Evolutionary conservation across 2,329 filamentous ascomycete genomes (phyloP), one percentile per base, ranked within the genome.

Genomic region (Trichoderma hamatum): DNA sequence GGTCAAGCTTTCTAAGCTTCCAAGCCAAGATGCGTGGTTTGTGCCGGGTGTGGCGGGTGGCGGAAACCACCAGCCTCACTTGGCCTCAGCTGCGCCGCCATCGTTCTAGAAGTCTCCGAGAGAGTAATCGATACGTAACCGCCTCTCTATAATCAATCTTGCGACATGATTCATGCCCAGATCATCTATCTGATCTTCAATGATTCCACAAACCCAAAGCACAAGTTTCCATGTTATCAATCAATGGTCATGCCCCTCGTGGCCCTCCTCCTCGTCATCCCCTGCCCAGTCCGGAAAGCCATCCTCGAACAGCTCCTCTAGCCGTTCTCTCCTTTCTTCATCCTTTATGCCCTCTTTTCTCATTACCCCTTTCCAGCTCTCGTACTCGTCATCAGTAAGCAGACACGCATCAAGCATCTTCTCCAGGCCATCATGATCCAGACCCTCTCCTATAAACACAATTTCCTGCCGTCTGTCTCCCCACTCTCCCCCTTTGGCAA

Each of bases 381-480:
- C 75, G 75, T 85, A 86, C 77, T 93, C 90, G 0, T 76, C 76
- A 26, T 90, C 85, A n/a, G 84, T 83, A 3, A 93, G 76, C 28
- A 92, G 75, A 73, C 90, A 92, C 2, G 76, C 78, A 73, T 93
- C 87, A 3, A 93, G 76, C 39, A 84, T 76, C 5, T 76, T 78
- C 28, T 83, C 85, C 19, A 93, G 79, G 0, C 80, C 82, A 5
- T 76, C 74, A 1, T 82, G 74, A 61, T 91, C 83, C 16, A 93
- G 81, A 5, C 83, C 83, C 76, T 92, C 89, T 0, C 90, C 90
- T 69, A 93, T 92, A 70, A 93, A 91, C 3, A 93, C 90, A 7
- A 93, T 76, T 76, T 93, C 90, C 75, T 93, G 90, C 2, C 90
- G 82, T 1, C 90, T 83, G 72, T 93, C 90, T 0, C 89, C 90